Base-by-base conservation (phyloP, 768 basidiomycete genomes). In the Hirschioporus abietinus region DNA sequence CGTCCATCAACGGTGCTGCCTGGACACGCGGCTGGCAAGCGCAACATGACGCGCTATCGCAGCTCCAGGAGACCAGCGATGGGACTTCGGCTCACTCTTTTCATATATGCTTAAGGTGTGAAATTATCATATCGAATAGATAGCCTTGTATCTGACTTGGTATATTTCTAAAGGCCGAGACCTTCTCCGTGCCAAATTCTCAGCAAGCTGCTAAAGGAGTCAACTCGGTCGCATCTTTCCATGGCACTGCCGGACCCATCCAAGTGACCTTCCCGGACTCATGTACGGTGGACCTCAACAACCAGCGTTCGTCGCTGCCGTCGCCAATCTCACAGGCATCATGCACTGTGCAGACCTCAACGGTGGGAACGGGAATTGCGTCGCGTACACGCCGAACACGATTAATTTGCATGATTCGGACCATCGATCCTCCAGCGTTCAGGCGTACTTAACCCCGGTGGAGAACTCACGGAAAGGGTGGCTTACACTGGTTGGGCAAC, bases 201-300 rank as follows among this genome's bases (percentile, higher is more conserved):
- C 76, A 79, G 63, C 83, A 84, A 71, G 74, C 74, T 0, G 77
- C 79, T 4, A 83, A 81, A 70, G 83, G 83, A 0, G 82, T 82
- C 3, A 80, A 83, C 65, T 82, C 72, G 8, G 77, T 83, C 65
- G 72, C 76, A 1, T 75, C 76, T 6, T 86, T 83, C 69, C 85
- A 88, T 70, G 86, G 85, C 6, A 80, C 76, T 25, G 64, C 74
- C 1, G 86, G 86, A 0, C 86, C 86, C 1, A 80, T 88, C 0
- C 83, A 85, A 68, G 83, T 84, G 26, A 82, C 83, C 0, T 83
- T 79, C 70, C 83, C 81, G 18, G 82, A 80, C 71, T 69, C 6
- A 87, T 87, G 82, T 86, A 84, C 68, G 84, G 84, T 17, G 86
- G 84, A 1, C 83, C 84, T 2, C 82, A 85, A 60, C 84, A 86